Evolutionary conservation across 169 alveolate species (phyloP), one percentile per base, ranked within the genome.

Genomic region (Cystoisospora suis): DNA sequence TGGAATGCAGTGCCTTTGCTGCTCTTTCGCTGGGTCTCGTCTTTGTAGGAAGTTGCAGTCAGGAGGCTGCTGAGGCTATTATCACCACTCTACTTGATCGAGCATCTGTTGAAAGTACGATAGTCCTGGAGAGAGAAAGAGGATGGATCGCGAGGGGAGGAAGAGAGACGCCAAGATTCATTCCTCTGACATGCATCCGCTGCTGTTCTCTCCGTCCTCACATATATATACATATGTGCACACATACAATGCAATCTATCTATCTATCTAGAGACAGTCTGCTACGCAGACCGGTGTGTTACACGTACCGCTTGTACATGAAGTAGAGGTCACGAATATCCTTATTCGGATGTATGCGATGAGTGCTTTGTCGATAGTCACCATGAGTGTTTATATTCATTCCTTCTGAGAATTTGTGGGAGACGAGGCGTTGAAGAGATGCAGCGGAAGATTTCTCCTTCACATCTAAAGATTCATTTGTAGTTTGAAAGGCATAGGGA

Each of bases 21-120:
- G 99, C 99, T 36, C 92, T 99, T 34, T 96, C 99, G 17, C 95
- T 98, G 86, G 99, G 99, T 2, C 95, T 98, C 65, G 97, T 98
- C 45, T 99, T 97, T 94, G 98, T 98, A 40, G 99, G 99, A 98
- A 83, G 94, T 88, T 79, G 86, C 81, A 97, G 97, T 93, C 98
- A 97, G 88, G 99, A 98, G 81, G 99, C 98, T 70, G 97, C 98
- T 5, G 97, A 98, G 94, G 98, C 97, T 42, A 96, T 99, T 61
- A 86, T 98, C 75, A 96, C 98, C 93, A 95, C 98, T 23, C 95
- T 98, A 53, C 91, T 96, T 92, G 99, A 98, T 70, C 90, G 94
- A 45, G 83, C 90, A 90, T 88, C 95, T 65, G 89, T 94, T 36
- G 91, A 86, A 7, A 86, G 93, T 56, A 86, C 9, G 65, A 58